phyloP scores from a whole-genome alignment of 2,329 filamentous ascomycete genomes.

The Alternaria alternata region DNA sequence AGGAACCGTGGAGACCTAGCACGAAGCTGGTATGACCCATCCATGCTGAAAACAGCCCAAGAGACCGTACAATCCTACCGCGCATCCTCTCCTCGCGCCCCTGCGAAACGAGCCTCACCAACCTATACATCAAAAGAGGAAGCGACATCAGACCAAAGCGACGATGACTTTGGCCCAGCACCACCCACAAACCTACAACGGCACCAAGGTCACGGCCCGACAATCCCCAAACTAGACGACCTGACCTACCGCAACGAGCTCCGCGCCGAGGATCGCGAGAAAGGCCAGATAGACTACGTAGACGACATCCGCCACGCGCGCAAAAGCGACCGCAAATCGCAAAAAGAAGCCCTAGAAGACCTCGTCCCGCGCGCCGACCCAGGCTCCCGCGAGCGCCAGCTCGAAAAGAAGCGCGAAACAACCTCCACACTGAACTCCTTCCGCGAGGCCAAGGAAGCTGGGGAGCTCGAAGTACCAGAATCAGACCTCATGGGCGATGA shows the following conservation, averaged over 20 bases:
- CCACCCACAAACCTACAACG: slow-evolving; percentile 53
- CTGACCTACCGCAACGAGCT: slow-evolving; percentile 71
- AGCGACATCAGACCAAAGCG: slow-evolving; percentile 24
- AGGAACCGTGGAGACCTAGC: slow-evolving; percentile 87
- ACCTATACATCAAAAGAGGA: slow-evolving; percentile 23
- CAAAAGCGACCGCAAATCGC: slow-evolving; percentile 68
- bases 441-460: slow-evolving; percentile 69
- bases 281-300: slow-evolving; percentile 55
- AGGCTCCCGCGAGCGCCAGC: slow-evolving; percentile 79
- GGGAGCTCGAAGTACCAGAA: slow-evolving; percentile 72
- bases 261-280: slow-evolving; percentile 62
- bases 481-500: slow-evolving; percentile 79
- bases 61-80: slow-evolving; percentile 38
- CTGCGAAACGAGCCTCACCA: slow-evolving; percentile 30
- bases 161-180: slow-evolving; percentile 62
- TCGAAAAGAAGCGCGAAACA: slow-evolving; percentile 83
- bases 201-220: slow-evolving; percentile 58
- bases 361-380: slow-evolving; percentile 82
- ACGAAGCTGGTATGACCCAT: slow-evolving; percentile 92
- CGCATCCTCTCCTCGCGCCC: slow-evolving; percentile 16
- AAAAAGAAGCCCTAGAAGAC: slow-evolving; percentile 80
- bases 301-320: slow-evolving; percentile 68
- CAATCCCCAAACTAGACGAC: slow-evolving; percentile 76
- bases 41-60: slow-evolving; percentile 67
- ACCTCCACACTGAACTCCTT: slow-evolving; percentile 79